phyloP scores from a whole-genome alignment of 2,329 filamentous ascomycete genomes.

The Penicillium sp. region DNA sequence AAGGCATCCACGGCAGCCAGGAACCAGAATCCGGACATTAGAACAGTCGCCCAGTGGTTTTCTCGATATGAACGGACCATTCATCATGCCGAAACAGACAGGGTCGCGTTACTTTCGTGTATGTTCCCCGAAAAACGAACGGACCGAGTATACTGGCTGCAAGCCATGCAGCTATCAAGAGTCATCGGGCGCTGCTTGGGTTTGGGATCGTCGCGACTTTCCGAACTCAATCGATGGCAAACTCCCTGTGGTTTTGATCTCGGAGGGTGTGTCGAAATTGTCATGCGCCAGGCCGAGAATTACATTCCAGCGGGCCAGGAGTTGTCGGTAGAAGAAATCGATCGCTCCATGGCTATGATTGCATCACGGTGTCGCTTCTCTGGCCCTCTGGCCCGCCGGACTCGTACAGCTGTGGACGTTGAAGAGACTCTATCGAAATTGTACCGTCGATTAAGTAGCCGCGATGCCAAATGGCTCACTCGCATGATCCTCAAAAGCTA shows the following conservation, averaged over 20 bases:
- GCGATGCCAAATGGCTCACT: conserved; percentile 84
- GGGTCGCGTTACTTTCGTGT: conserved; percentile 68
- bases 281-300: conserved; percentile 61
- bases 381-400: conserved; percentile 58
- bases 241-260: conserved; percentile 64
- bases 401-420: conserved; percentile 41
- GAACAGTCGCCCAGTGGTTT: conserved; percentile 68
- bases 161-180: conserved; percentile 60
- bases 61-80: conserved; percentile 59
- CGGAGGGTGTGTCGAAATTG: conserved; percentile 66
- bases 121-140: conserved; percentile 73
- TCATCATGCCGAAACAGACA: conserved; percentile 56
- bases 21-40: conserved; percentile 38
- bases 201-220: conserved; percentile 61
- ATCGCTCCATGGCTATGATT: conserved; percentile 62
- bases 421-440: conserved; percentile 54
- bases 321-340: conserved; percentile 71
- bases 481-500: conserved; percentile 76
- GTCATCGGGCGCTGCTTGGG: conserved; percentile 68
- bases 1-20: conserved; percentile 35
- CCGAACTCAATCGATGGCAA: conserved; percentile 64
- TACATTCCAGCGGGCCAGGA: conserved; percentile 37
- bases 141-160: conserved; percentile 74
- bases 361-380: conserved; percentile 72
- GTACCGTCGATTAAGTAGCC: conserved; percentile 61